Conservation (phyloP, 2,329 filamentous ascomycete genomes). For the Reticulascus tulasneorum region DNA sequence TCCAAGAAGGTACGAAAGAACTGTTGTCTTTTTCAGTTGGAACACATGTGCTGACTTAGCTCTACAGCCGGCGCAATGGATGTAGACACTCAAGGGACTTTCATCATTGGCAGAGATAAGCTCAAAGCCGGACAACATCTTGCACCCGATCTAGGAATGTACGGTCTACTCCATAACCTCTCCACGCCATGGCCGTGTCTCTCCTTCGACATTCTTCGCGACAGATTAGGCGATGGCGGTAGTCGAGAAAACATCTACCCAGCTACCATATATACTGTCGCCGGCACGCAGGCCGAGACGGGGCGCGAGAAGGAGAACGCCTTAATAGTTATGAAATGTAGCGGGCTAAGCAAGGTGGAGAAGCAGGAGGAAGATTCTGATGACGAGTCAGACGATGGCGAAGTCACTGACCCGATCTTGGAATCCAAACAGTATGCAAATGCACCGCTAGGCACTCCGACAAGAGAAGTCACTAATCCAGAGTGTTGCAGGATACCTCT, state of each 20-base stretch:
- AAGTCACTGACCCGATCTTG: conserved; percentile 83
- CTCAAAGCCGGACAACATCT: conserved; percentile 87
- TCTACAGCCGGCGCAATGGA: conserved; percentile 70
- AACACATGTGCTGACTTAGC: conserved; percentile 4
- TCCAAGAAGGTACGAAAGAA: conserved; percentile 57
- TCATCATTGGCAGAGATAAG: conserved; percentile 92
- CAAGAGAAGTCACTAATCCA: too few relatives aligned
- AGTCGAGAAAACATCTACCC: conserved; percentile 94
- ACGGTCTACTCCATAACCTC: conserved; percentile 94
- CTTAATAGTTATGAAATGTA: conserved; percentile 94
- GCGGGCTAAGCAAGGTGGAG: conserved; percentile 84
- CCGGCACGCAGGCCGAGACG: conserved; percentile 86
- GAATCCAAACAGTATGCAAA: conserved; percentile 85
- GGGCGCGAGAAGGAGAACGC: conserved; percentile 79
- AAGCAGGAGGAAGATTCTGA: conserved; percentile 62
- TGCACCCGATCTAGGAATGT: conserved; percentile 87
- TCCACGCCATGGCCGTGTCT: conserved; percentile 96
- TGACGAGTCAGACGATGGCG: conserved; percentile 64
- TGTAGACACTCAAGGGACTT: conserved; percentile 87
- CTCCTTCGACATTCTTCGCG: conserved; percentile 87
- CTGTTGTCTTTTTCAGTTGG: not conserved
- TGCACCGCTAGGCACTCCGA: too few relatives aligned
- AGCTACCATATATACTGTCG: conserved; percentile 89
- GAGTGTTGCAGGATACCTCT: too few relatives aligned
- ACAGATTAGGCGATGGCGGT: conserved; percentile 81